Base-by-base conservation (phyloP, 192 early-diverging fungal genomes). In the Coemansia sp. region DNA sequence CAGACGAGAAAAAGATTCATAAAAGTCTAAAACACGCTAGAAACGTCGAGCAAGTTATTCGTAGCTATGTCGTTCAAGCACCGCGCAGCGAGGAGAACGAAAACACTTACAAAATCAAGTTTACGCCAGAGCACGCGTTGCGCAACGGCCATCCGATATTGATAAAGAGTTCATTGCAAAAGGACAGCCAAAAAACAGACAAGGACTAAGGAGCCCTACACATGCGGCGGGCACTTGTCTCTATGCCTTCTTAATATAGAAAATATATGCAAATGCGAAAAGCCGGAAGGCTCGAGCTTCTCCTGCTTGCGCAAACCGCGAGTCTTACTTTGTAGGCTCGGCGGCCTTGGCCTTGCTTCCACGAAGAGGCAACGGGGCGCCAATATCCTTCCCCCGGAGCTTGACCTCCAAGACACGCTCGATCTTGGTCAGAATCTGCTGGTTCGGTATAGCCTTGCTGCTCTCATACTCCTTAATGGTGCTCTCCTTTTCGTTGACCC, bases 401-500 rank as follows among this genome's bases (percentile, higher is more conserved):
- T 91, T 98, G 45, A 98, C 82, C 34, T 86, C 91, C 33, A 98
- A 72, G 15, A 79, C 84, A 25, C 90, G 80, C 81, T 98, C 95
- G 70, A 98, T 70, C 75, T 94, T 94, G 21, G 76, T 80, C 22
- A 98, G 80, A 41, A 94, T 75, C 75, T 94, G 89, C 68, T 92
- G 93, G 79, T 92, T 94, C 46, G 92, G 93, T 55, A 90, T 87
- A 27, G 86, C 86, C 64, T 83, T 82, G 4, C 90, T 89, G 52
- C 78, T 68, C 76, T 98, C 95, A 60, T 94, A 98, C 65, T 95
- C 95, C 61, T 86, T 85, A 25, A 97, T 83, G 46, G 95, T 82
- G 49, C 85, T 86, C 47, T 87, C 85, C 81, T 95, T 95, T 65
- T 98, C 95, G 56, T 95, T 94, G 67, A 98, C 88, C 63, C 83